Evolutionary conservation across 1,139 yeast genomes (phyloP).

Genomic region (Scheffersomyces quercinus): DNA sequence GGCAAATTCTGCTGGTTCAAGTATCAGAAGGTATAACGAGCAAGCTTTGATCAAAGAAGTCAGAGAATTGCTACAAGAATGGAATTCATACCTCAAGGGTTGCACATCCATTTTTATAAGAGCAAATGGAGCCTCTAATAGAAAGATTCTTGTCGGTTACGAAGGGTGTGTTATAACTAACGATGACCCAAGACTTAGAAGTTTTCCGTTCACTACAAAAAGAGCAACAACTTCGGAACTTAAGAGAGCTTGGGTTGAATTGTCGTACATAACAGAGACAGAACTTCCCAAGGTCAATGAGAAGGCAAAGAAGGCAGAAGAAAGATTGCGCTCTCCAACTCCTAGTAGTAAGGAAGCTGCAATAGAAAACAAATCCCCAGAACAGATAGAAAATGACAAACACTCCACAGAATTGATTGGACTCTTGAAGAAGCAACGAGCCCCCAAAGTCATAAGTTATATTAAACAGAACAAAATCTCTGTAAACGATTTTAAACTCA

Average conservation of each 20-base stretch:
- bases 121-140: constrained; percentile 75
- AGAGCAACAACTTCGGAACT: constrained; percentile 85
- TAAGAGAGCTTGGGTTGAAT: constrained; percentile 79
- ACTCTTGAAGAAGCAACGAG: constrained; percentile 70
- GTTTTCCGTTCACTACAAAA: constrained; percentile 85
- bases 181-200: constrained; percentile 59
- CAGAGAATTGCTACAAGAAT: constrained; percentile 59
- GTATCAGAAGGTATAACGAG: constrained; percentile 86
- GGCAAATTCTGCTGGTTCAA: constrained; percentile 95
- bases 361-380: constrained; percentile 23
- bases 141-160: constrained; percentile 67
- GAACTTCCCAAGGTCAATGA: constrained; percentile 55
- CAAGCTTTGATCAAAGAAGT: constrained; percentile 79
- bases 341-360: constrained; percentile 24
- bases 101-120: constrained; percentile 77
- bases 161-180: constrained; percentile 50
- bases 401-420: constrained; percentile 60
- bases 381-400: constrained; percentile 30
- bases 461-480: constrained; percentile 57
- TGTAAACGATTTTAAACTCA: constrained; percentile 48
- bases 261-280: constrained; percentile 59
- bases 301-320: constrained; percentile 22
- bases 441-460: constrained; percentile 69
- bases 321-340: constrained; percentile 6
- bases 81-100: constrained; percentile 60